These are phyloP conservation scores for Corylus heterophylla DNA, from an alignment of 306 rosid genomes.

Conservation along the genomic window DNA sequence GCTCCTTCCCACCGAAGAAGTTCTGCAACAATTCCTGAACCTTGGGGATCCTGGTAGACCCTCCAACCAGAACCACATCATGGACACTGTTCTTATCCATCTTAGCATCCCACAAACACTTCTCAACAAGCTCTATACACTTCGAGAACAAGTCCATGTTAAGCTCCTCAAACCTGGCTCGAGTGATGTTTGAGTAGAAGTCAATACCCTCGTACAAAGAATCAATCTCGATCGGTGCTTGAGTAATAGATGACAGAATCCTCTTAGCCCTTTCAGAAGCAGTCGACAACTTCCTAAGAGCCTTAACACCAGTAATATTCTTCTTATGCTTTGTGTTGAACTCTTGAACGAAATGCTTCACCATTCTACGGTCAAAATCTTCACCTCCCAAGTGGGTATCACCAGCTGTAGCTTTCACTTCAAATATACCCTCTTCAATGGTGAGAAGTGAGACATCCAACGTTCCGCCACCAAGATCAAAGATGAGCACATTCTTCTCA, in stretches of 20 bases:
- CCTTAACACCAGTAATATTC: slow-evolving; percentile 35
- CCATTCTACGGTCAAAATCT: slow-evolving; percentile 44
- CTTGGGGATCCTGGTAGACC: slow-evolving; percentile 53
- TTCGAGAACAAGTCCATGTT: slow-evolving; percentile 51
- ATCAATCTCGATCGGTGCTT: slow-evolving; percentile 41
- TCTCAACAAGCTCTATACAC: slow-evolving; percentile 50
- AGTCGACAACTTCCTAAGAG: slow-evolving; percentile 35
- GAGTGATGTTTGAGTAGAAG: slow-evolving; percentile 25
- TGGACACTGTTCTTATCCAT: slow-evolving; percentile 50
- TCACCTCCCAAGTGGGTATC: slow-evolving; percentile 47
- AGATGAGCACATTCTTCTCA: slow-evolving; percentile 36
- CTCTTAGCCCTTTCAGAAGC: slow-evolving; percentile 51
- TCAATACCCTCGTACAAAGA: slow-evolving; percentile 40
- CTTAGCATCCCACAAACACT: slow-evolving; percentile 56
- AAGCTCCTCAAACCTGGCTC: slow-evolving; percentile 51
- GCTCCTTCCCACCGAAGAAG: slow-evolving; percentile 51
- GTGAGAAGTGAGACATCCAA: slow-evolving; percentile 46
- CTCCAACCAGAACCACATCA: slow-evolving; percentile 62
- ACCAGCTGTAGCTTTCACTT: slow-evolving; percentile 42
- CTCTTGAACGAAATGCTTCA: slow-evolving; percentile 39
- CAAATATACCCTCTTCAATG: slow-evolving; percentile 39
- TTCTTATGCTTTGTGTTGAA: slow-evolving; percentile 44
- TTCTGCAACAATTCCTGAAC: slow-evolving; percentile 51
- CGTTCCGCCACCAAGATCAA: slow-evolving; percentile 42
- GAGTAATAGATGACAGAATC: slow-evolving; percentile 40